Evolutionary conservation across 2,329 filamentous ascomycete genomes (phyloP), one percentile per base, ranked within the genome.

Genomic region (Pseudogymnoascus sp.): DNA sequence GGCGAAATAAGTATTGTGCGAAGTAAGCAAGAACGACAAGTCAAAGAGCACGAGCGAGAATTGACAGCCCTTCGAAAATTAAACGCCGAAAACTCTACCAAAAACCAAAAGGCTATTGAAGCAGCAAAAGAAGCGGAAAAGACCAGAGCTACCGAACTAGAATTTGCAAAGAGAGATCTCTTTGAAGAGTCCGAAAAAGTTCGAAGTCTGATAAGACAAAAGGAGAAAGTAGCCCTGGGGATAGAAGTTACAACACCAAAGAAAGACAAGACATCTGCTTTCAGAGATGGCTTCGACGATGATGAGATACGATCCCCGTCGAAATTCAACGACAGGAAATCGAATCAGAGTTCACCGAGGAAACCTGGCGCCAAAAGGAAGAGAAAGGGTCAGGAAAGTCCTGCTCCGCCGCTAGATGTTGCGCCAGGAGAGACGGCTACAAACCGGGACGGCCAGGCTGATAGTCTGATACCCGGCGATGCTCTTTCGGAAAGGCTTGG

Each of bases 1-100:
- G 90, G 90, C 61, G 90, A 93, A 73, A 86, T 86, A 28, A 82
- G 88, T 61, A 92, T 93, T 66, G 80, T 93, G n/a, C 85, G 90
- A 36, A 83, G 84, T 65, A 90, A 90, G 65, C 81, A 85, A 43
- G 83, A 87, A 61, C 88, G 85, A 69, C 78, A 81, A 0, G 79
- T 80, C 14, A 83, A 84, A 62, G 82, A 86, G 57, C 84, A 88
- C 70, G 85, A 90, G 61, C 80, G 82, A 23, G 82, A 87, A 69
- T 74, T 93, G 23, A 76, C 80, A 19, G 80, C 82, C 5, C 77
- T 90, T 64, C 85, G 85, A 69, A 86, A 86, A 68, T 75, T 83
- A 66, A 85, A 86, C 69, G 81, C 81, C 1, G 88, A 92, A 61
- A 83, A 88, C 67, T 64, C 86, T 8, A 83, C 83, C 4, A 86